These are phyloP conservation scores for Dinochytrium kinnereticum DNA, from an alignment of 371 early-diverging fungal species.

Conservation along the genomic window DNA sequence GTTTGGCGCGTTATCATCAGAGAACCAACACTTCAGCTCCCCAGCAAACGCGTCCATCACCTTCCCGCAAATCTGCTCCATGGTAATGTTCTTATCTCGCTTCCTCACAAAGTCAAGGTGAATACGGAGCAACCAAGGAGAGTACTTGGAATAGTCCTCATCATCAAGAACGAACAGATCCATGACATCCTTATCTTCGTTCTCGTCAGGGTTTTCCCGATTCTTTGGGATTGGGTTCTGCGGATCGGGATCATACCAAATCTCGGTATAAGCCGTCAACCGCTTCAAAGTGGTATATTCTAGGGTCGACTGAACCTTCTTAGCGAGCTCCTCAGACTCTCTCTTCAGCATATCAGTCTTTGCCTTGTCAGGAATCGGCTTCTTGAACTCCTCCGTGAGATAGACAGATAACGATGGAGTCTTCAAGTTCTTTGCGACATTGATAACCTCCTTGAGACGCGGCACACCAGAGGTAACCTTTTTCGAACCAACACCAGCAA, in stretches of 20 bases:
- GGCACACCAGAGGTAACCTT: constrained; percentile 99
- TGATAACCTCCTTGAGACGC: constrained; percentile 99
- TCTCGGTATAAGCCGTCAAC: constrained; percentile 86
- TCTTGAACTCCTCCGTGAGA: constrained; percentile 76
- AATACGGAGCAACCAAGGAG: constrained; percentile 97
- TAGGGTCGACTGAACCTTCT: constrained; percentile 87
- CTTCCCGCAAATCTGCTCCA: constrained; percentile 73
- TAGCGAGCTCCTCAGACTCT: constrained; percentile 71
- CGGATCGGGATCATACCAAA: constrained; percentile 98
- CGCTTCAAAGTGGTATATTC: constrained; percentile 93
- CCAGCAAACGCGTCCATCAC: constrained; percentile 70
- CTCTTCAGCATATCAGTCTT: neutral
- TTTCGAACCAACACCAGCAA: constrained; percentile 98
- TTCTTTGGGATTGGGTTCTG: constrained; percentile 33
- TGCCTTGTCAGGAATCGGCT: constrained; percentile 55
- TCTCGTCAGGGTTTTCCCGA: constrained; percentile 74
- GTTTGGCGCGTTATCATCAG: constrained; percentile 93
- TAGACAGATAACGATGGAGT: constrained; percentile 95
- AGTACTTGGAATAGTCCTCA: constrained; percentile 65
- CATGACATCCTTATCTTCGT: constrained; percentile 95
- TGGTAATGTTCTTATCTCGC: constrained; percentile 91
- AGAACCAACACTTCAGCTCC: constrained; percentile 82
- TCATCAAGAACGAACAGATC: constrained; percentile 88
- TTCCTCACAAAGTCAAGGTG: constrained; percentile 81
- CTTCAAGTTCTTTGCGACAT: constrained; percentile 97